Percentiles rank a stretch among this genome's conserved stretches.
phyloP scores from a whole-genome alignment of 306 rosid species.

The Vachellia collinsii region DNA sequence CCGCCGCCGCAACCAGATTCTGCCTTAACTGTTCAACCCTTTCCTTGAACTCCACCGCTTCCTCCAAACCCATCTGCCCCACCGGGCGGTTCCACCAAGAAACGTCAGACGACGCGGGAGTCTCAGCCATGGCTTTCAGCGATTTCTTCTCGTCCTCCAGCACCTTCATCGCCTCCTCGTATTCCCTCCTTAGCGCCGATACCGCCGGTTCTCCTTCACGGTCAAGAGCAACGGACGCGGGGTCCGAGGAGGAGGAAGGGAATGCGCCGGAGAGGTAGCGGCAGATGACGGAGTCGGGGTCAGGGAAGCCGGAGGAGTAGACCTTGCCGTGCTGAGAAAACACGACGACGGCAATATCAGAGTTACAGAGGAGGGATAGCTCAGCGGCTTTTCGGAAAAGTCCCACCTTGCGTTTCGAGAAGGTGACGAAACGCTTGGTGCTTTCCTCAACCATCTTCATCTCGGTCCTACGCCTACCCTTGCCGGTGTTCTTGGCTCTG shows the following conservation, averaged over 20 bases:
- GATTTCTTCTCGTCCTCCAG: slow-evolving; percentile 11
- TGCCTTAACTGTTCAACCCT: slow-evolving; percentile 4
- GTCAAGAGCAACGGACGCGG: too few relatives aligned
- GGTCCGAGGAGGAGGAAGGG: not conserved
- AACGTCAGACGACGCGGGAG: not conserved
- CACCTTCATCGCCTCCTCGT: not conserved
- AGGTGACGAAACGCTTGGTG: slow-evolving; percentile 48
- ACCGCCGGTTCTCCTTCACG: not conserved
- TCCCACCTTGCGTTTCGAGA: slow-evolving; percentile 63
- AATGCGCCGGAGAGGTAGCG: not conserved
- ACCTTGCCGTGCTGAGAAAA: slow-evolving; percentile 57
- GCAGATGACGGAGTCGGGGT: not conserved
- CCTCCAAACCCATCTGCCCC: slow-evolving; percentile 37
- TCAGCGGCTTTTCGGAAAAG: slow-evolving; percentile 69
- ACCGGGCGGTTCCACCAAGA: slow-evolving; percentile 31
- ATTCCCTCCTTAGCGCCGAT: too few relatives aligned
- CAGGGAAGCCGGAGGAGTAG: slow-evolving; percentile 57
- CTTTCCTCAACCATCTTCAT: slow-evolving; percentile 30
- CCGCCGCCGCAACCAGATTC: not conserved
- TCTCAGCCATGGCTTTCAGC: not conserved
- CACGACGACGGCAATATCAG: slow-evolving; percentile 45
- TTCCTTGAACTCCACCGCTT: slow-evolving; percentile 19
- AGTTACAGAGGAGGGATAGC: slow-evolving; percentile 55
- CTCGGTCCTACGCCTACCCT: slow-evolving; percentile 49
- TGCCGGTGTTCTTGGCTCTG: not conserved